Percentiles rank a stretch among this genome's conserved stretches.
Conservation (phyloP, 176 grass and related monocot genomes). For the Raddia guianensis region DNA sequence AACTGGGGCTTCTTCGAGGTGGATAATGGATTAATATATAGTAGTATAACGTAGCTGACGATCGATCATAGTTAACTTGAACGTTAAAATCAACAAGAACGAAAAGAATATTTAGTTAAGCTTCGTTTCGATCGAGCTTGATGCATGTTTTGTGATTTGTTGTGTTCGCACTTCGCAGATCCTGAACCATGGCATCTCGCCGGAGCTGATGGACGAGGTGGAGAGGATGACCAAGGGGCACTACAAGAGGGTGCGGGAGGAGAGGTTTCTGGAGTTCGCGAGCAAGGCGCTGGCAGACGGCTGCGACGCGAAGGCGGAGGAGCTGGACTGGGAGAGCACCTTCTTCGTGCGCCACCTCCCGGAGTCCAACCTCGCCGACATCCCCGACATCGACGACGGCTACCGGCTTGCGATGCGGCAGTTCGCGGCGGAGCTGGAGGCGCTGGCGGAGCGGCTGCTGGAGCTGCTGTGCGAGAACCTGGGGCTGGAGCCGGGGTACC, state of each 20-base stretch:
- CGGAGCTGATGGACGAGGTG: constrained; percentile 85
- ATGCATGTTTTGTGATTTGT: neutral
- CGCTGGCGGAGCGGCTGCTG: constrained; percentile 59
- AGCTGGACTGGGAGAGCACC: constrained; percentile 82
- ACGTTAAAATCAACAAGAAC: no score
- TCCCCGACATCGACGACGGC: constrained; percentile 51
- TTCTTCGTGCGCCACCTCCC: constrained; percentile 85
- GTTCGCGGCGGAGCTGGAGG: constrained; percentile 56
- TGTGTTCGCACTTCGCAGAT: constrained; percentile 31
- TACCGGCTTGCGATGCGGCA: constrained; percentile 56
- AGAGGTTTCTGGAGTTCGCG: constrained; percentile 81
- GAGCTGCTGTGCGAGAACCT: constrained; percentile 79
- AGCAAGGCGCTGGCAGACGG: constrained; percentile 47
- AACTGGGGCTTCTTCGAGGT: constrained; percentile 99
- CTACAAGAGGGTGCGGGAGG: constrained; percentile 65
- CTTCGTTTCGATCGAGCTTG: neutral
- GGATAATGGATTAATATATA: no score
- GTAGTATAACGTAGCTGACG: no score
- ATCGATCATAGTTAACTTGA: no score
- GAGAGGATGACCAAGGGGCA: constrained; percentile 87
- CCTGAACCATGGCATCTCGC: constrained; percentile 76
- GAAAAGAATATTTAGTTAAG: no score
- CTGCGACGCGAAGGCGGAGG: constrained; percentile 19
- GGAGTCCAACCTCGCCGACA: constrained; percentile 37
- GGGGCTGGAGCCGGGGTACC: constrained; percentile 64